These are phyloP conservation scores for Gracilaria caudata DNA, from an alignment of 23 red algal species.

Conservation along the genomic window DNA sequence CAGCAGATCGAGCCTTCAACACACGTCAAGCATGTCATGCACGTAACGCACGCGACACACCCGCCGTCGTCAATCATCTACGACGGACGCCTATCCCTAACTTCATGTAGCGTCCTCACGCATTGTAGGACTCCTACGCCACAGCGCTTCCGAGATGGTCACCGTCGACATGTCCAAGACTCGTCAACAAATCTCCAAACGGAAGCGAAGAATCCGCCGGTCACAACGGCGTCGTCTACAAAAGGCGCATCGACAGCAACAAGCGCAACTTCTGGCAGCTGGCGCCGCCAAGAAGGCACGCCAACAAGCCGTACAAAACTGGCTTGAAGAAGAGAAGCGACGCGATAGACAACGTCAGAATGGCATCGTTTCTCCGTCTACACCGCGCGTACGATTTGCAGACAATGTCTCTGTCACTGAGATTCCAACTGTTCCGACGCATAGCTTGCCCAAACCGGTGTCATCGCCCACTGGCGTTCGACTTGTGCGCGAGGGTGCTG, in stretches of 20 bases:
- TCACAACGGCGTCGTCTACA: slow-evolving; percentile 9
- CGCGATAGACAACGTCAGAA: neutral
- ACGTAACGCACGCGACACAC: no score
- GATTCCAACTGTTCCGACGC: slow-evolving; percentile 19
- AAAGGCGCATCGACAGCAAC: slow-evolving; percentile 19
- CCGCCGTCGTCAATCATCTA: no score
- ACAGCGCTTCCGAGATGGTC: slow-evolving; percentile 2
- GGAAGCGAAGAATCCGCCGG: slow-evolving; percentile 22
- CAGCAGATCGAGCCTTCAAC: no score
- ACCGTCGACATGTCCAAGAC: slow-evolving; percentile 40
- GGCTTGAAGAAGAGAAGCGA: slow-evolving; percentile 40
- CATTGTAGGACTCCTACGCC: no score
- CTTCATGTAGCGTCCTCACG: no score
- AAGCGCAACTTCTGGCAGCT: slow-evolving; percentile 4
- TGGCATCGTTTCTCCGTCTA: neutral
- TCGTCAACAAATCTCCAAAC: slow-evolving; percentile 36
- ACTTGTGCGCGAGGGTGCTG: neutral
- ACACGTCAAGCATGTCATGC: no score
- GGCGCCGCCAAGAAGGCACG: slow-evolving; percentile 2
- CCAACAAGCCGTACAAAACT: slow-evolving; percentile 5
- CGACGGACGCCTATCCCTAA: no score
- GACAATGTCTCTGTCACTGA: slow-evolving; percentile 33
- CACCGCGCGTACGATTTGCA: slow-evolving; percentile 31
- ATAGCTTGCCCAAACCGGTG: slow-evolving; percentile 20
- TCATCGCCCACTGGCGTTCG: slow-evolving; percentile 12